These are phyloP conservation scores for Stevia rebaudiana DNA, from an alignment of 140 eudicot genomes.

Conservation along the genomic window DNA sequence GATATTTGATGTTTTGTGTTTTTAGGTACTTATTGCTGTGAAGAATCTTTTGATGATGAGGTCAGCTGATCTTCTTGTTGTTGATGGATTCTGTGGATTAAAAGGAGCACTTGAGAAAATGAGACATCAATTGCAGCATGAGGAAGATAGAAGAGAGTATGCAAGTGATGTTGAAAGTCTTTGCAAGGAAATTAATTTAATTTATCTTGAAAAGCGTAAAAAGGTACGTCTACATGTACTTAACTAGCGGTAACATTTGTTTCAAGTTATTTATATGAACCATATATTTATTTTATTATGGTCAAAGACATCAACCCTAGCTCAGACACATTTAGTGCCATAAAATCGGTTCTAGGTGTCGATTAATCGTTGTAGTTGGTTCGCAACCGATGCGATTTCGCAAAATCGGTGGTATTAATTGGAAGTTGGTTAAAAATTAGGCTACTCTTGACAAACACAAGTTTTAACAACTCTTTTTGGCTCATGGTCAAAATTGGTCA, in stretches of 20 bases:
- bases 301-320: not conserved
- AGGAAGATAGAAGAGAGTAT: conserved; percentile 45
- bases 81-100: conserved; percentile 62
- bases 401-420: too few species aligned
- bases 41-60: conserved; percentile 59
- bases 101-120: conserved; percentile 54
- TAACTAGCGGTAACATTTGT: not conserved
- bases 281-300: not conserved
- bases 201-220: conserved; percentile 47
- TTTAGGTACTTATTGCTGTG: conserved; percentile 64
- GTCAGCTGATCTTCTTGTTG: conserved; percentile 41
- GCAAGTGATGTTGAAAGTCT: conserved; percentile 71
- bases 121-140: conserved; percentile 51
- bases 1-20: conserved; percentile 1
- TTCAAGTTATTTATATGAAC: not conserved
- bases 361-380: too few species aligned
- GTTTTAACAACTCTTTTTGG: too few species aligned
- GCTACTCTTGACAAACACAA: too few species aligned
- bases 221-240: conserved; percentile 27
- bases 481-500: too few species aligned
- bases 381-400: too few species aligned
- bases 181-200: conserved; percentile 60
- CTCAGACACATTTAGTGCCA: not conserved
- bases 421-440: too few species aligned
- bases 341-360: too few species aligned